Base-by-base conservation (phyloP, 495 filamentous ascomycete species). In the Daldinia loculata region DNA sequence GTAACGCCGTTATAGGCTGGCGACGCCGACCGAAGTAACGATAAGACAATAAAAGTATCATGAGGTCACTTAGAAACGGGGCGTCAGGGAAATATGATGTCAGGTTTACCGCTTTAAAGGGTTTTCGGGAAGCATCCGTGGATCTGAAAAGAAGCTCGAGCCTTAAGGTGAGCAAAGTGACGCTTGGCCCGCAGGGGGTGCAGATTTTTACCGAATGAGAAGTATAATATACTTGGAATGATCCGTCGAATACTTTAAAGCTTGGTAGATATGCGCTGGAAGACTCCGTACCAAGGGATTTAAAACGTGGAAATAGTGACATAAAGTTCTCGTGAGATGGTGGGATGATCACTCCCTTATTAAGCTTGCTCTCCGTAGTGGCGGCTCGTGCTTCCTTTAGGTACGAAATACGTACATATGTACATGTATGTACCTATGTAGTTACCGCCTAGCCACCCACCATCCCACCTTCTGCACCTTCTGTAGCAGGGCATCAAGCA, bases 1-100 rank as follows among this genome's bases (percentile, higher is more conserved):
- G 56, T 50, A 56, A 61, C 17, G 52, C 19, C 14, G 50, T 53
- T 29, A 53, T 53, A 30, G 50, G 50, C 14, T 53, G 24, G 50
- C 19, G 17, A 48, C 22, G 43, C 43, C 19, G 48, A 52, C 26
- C 3, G 12, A 30, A 22, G 19, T 43, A 29, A 34, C 19, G n/a
- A 50, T 12, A 51, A 14, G 15, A 56, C 56, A 15, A 51, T 15
- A 69, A 50, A 69, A 57, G 66, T 53, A 66, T 55, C 70, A 73
- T 73, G 70, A 73, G 70, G 70, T 73, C 70, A 73, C 70, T 73
- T 73, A 66, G 66, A 67, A 53, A 59, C 36, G 55, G 7, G 17
- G 41, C 36, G 45, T 55, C 55, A 64, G 55, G 41, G 36, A 30
- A 5, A 57, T 56, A 73, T 73, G 70, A 73, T 73, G 70, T 73